Conservation (phyloP, 768 basidiomycete species). For the Leccinum aurantiacum region DNA sequence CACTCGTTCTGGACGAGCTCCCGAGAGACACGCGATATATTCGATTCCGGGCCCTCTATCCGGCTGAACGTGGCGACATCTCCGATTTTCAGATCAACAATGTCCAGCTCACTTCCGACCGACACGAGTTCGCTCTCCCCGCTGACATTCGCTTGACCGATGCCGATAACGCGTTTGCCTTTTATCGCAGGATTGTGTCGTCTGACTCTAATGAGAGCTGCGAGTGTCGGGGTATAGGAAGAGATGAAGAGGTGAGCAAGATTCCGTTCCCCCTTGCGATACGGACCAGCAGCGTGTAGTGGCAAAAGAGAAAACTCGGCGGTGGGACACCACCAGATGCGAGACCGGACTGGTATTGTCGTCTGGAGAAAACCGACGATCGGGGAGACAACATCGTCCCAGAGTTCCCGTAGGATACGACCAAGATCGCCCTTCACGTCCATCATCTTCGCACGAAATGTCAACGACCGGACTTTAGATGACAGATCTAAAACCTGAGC, state of each 20-base stretch:
- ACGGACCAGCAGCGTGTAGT: background rate
- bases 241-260: background rate
- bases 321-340: background rate
- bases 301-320: background rate
- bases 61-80: background rate
- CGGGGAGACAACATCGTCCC: background rate
- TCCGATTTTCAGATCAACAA: background rate
- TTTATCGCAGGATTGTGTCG: background rate
- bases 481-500: background rate
- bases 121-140: background rate
- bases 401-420: background rate
- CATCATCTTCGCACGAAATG: background rate
- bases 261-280: background rate
- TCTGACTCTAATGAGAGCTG: background rate
- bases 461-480: background rate
- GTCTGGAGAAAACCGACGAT: background rate
- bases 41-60: background rate
- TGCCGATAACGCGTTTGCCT: background rate
- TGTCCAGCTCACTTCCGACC: background rate
- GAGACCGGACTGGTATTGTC: background rate
- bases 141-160: background rate
- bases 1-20: background rate
- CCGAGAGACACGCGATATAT: background rate
- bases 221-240: background rate
- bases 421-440: background rate